These are phyloP conservation scores for Dioscorea zingiberensis DNA, from an alignment of 106 monocot genomes.

Conservation along the genomic window DNA sequence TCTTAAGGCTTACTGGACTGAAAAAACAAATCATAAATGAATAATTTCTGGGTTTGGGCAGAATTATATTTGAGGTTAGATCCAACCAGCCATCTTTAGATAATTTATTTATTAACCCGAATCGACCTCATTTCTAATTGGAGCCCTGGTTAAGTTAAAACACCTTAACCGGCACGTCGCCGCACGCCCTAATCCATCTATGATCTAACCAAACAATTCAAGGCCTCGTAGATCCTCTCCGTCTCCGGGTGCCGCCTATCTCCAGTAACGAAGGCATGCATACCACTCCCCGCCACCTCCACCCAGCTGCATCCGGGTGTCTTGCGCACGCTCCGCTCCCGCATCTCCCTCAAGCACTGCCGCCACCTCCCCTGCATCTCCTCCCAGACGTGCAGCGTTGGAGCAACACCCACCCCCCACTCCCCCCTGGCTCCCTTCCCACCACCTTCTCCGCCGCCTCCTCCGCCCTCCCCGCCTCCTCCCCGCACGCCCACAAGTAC, in stretches of 20 bases:
- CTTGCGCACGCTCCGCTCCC: constrained; percentile 44
- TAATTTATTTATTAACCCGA: too few species aligned
- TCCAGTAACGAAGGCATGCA: constrained; percentile 45
- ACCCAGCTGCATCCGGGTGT: constrained; percentile 77
- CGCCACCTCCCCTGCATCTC: constrained; percentile 36
- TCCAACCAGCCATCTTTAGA: too few species aligned
- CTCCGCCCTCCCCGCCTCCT: constrained; percentile 31
- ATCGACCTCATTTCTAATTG: too few species aligned
- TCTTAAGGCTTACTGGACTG: too few species aligned
- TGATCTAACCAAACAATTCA: constrained; percentile 30
- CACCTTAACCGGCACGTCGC: neutral
- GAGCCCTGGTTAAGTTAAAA: too few species aligned
- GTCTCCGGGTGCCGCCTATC: constrained; percentile 27
- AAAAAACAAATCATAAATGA: too few species aligned
- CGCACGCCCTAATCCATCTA: constrained; percentile 29
- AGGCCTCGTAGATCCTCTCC: constrained; percentile 25
- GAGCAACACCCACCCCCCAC: constrained; percentile 67
- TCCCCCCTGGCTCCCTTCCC: constrained; percentile 38
- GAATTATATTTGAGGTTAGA: too few species aligned
- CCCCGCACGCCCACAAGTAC: constrained; percentile 59
- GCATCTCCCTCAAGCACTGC: constrained; percentile 47
- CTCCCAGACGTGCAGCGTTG: constrained; percentile 52
- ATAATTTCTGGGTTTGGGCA: too few species aligned
- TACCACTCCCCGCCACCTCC: constrained; percentile 32
- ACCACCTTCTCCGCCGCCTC: constrained; percentile 37